Conservation (phyloP, 441 rosid genomes). For the Cnidoscolus chayamansa region DNA sequence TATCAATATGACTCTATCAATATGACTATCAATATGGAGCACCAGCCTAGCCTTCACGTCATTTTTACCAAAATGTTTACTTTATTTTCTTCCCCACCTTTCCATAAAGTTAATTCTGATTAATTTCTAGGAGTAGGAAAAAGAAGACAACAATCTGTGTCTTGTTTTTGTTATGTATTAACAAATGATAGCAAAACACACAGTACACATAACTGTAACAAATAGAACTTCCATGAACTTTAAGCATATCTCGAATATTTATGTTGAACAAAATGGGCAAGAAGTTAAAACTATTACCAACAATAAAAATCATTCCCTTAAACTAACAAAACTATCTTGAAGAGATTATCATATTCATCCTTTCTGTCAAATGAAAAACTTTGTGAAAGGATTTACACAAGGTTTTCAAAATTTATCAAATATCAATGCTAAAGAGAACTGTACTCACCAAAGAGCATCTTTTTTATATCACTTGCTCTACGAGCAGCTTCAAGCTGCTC, state of each 20-base stretch:
- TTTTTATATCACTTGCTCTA: constrained; percentile 78
- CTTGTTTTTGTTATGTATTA: not conserved
- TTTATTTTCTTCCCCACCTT: not conserved
- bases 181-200: not conserved
- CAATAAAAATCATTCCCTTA: not conserved
- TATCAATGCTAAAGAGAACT: constrained; percentile 5
- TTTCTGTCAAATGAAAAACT: too few species aligned
- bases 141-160: too few species aligned
- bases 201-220: not conserved
- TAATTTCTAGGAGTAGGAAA: not conserved
- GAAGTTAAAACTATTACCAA: not conserved
- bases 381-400: too few species aligned
- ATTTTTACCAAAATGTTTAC: not conserved
- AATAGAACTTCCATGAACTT: not conserved
- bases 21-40: not conserved
- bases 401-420: not conserved
- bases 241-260: not conserved
- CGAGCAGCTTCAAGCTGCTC: constrained; percentile 83
- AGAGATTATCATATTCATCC: too few species aligned
- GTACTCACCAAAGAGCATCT: constrained; percentile 74
- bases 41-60: not conserved
- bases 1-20: not conserved
- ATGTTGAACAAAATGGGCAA: not conserved
- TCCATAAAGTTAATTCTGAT: not conserved
- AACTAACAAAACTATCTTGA: not conserved